Evolutionary conservation across 805 yeast genomes (phyloP).

Genomic region (Metschnikowia arizonensis): DNA sequence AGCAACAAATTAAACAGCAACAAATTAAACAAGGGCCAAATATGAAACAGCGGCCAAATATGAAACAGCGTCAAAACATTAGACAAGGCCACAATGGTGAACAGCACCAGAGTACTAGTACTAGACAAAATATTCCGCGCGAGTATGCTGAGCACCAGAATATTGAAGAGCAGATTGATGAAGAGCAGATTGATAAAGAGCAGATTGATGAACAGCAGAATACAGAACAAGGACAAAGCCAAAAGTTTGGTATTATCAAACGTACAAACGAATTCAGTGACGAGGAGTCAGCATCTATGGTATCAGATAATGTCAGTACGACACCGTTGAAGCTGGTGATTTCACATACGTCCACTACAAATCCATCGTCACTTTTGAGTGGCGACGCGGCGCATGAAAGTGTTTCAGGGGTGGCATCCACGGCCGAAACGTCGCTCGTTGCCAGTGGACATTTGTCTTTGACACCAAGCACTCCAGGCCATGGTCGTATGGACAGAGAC

Average conservation of each 20-base stretch:
- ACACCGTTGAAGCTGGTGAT: conserved; percentile 45
- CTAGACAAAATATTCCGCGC: too few relatives aligned
- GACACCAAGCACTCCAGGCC: conserved; percentile 14
- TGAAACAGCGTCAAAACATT: not conserved
- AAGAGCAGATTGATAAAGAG: not conserved
- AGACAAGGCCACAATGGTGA: not conserved
- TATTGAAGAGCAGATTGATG: not conserved
- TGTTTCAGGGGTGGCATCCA: conserved; percentile 37
- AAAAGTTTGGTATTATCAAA: conserved; percentile 8
- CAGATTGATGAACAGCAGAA: not conserved
- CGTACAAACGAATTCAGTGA: conserved; percentile 14
- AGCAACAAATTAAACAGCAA: too few relatives aligned
- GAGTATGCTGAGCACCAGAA: not conserved
- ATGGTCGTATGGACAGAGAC: conserved; percentile 9
- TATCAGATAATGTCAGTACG: conserved; percentile 42
- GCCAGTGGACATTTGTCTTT: conserved; percentile 32
- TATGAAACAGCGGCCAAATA: not conserved
- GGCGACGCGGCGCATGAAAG: conserved; percentile 27
- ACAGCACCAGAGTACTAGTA: not conserved
- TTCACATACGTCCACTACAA: conserved; percentile 36
- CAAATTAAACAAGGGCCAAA: too few relatives aligned
- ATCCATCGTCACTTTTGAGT: conserved; percentile 38
- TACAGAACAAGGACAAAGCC: conserved; percentile 4
- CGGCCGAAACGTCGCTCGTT: conserved; percentile 49
- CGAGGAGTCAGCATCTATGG: conserved; percentile 13